A percentile compares a stretch with the other conserved stretches of the same genome.
phyloP scores from a whole-genome alignment of 1,284 basidiomycete species.

The Ustilago trichophora region DNA sequence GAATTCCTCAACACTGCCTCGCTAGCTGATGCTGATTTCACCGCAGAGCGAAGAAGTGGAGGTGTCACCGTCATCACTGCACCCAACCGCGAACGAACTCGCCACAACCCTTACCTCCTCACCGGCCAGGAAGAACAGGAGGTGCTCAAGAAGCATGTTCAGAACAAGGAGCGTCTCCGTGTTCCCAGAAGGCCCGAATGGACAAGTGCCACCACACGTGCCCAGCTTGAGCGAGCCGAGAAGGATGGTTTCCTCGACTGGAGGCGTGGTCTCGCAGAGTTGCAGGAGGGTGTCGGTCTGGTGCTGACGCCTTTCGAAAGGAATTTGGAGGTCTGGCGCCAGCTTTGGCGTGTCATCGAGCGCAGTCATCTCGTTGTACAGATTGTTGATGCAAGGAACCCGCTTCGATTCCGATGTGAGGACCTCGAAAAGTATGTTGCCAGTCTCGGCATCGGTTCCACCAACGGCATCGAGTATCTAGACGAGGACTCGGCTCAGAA shows the following conservation, averaged over 20 bases:
- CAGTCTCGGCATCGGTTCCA: conserved; percentile 74
- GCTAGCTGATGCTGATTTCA: conserved; percentile 93
- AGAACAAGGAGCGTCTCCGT: conserved; percentile 60
- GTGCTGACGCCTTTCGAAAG: conserved; percentile 67
- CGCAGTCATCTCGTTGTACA: conserved; percentile 64
- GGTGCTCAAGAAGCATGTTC: conserved; percentile 54
- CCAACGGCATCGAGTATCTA: conserved; percentile 89
- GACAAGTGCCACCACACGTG: conserved; percentile 58
- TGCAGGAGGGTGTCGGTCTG: conserved; percentile 62
- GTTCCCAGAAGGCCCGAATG: conserved; percentile 63
- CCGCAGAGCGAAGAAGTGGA: conserved; percentile 87
- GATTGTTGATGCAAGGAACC: conserved; percentile 66
- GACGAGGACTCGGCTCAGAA: conserved; percentile 76
- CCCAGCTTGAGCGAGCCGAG: conserved; percentile 63
- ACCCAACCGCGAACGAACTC: conserved; percentile 66
- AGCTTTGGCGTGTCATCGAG: conserved; percentile 66
- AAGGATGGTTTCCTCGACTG: conserved; percentile 65
- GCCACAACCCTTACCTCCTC: conserved; percentile 85
- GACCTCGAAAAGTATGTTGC: conserved; percentile 65
- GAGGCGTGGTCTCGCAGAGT: conserved; percentile 63
- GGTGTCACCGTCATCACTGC: conserved; percentile 82
- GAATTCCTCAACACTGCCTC: conserved; percentile 96
- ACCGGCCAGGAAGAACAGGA: conserved; percentile 83
- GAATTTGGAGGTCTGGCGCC: conserved; percentile 66
- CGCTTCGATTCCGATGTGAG: conserved; percentile 65